Percentiles rank a stretch among this genome's conserved stretches.
Evolutionary conservation across 441 rosid genomes (phyloP).

Genomic region (Mallotus japonicus): DNA sequence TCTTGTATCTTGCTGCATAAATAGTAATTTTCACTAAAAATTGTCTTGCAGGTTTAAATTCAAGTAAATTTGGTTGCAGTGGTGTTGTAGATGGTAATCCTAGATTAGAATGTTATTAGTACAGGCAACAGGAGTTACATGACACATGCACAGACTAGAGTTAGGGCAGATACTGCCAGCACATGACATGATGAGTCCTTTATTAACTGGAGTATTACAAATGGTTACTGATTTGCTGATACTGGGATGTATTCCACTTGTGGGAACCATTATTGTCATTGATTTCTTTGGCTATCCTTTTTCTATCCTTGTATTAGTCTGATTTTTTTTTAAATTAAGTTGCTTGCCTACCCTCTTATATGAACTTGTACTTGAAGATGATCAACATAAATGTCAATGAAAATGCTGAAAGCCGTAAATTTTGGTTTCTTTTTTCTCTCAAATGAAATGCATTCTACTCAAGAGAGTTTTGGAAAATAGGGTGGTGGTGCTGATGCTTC

Average conservation of each 20-base stretch:
- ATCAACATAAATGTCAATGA: not conserved
- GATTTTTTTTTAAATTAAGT: not conserved
- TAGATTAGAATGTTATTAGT: not conserved
- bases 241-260: not conserved
- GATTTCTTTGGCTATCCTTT: conserved; percentile 3
- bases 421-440: not conserved
- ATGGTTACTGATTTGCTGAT: not conserved
- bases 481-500: not conserved
- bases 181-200: not conserved
- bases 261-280: not conserved
- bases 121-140: not conserved
- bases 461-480: conserved; percentile 28
- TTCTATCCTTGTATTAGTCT: not conserved
- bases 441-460: conserved; percentile 11
- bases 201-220: not conserved
- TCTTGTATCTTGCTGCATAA: conserved; percentile 9
- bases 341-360: conserved; percentile 5
- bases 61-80: conserved; percentile 11
- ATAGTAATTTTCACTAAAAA: not conserved
- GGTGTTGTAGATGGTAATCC: not conserved
- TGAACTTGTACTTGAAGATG: conserved; percentile 1
- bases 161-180: conserved; percentile 6
- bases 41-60: not conserved
- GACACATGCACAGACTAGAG: not conserved
- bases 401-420: not conserved